phyloP scores from a whole-genome alignment of 305 asterid species.

The Plantago rigida region DNA sequence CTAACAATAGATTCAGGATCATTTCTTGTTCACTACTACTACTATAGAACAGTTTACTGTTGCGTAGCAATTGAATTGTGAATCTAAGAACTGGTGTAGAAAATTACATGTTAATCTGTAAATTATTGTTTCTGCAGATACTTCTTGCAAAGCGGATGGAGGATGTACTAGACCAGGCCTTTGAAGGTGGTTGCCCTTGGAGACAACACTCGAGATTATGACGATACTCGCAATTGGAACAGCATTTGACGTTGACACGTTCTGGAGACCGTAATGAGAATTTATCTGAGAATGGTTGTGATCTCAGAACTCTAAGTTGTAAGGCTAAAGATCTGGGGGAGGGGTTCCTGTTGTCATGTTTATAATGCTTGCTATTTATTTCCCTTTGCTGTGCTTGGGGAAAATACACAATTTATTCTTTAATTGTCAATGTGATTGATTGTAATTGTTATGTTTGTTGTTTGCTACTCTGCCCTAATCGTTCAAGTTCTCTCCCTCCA shows the following conservation, averaged over 20 bases:
- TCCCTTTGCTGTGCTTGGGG: background rate
- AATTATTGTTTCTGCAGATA: constrained; percentile 38
- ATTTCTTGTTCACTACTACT: too few species aligned
- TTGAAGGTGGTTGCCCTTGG: constrained; percentile 98
- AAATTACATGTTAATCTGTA: background rate
- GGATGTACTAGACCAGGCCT: constrained; percentile 92
- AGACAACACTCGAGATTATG: constrained; percentile 62
- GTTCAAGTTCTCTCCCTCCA: too few species aligned
- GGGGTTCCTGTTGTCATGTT: background rate
- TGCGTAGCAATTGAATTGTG: background rate
- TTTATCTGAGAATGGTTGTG: background rate
- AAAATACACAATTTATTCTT: background rate
- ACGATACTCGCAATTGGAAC: constrained; percentile 10
- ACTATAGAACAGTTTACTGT: too few species aligned
- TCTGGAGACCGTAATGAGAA: background rate
- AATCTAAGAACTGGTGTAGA: background rate
- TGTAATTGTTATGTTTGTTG: background rate
- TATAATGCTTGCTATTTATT: background rate
- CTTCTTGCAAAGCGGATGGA: constrained; percentile 79
- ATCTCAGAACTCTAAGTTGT: background rate
- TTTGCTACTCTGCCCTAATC: too few species aligned
- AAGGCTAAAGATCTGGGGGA: too few species aligned
- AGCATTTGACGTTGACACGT: background rate
- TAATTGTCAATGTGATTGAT: background rate
- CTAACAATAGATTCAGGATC: too few species aligned